Evolutionary conservation across 2,329 filamentous ascomycete species (phyloP).

Genomic region (Coleophoma cylindrospora): DNA sequence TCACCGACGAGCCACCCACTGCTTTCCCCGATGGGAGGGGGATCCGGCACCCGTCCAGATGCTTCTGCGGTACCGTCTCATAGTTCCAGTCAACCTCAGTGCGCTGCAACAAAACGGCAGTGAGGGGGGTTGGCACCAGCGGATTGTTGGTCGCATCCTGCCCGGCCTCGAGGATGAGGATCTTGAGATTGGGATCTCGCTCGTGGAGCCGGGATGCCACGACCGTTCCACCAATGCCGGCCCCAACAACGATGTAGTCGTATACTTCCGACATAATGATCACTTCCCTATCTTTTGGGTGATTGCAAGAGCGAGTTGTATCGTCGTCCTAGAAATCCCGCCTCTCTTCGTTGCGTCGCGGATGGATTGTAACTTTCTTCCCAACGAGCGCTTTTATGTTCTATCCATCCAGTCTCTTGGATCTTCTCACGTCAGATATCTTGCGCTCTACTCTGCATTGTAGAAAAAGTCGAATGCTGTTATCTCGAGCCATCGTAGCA

Average conservation of each 20-base stretch:
- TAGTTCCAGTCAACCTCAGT: conserved; percentile 28
- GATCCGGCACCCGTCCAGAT: conserved; percentile 19
- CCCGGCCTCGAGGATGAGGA: conserved; percentile 35
- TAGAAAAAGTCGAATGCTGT: no score
- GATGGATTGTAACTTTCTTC: no score
- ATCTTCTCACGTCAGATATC: no score
- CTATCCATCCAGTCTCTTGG: no score
- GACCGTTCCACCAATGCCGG: conserved; percentile 31
- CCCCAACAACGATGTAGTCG: conserved; percentile 33
- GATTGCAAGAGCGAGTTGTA: background rate
- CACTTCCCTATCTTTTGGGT: background rate
- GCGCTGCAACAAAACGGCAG: background rate
- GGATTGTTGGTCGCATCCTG: conserved; percentile 18
- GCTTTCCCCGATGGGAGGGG: conserved; percentile 29
- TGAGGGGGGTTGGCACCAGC: background rate
- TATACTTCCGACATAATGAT: background rate
- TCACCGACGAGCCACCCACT: conserved; percentile 33
- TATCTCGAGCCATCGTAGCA: no score
- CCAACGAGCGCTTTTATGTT: no score
- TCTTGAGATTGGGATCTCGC: conserved; percentile 21
- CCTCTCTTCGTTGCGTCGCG: no score
- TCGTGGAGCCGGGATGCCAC: conserved; percentile 28
- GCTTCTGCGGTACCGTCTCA: conserved; percentile 22
- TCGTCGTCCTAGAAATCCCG: no score
- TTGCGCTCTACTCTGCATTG: no score